phyloP scores from a whole-genome alignment of 352 stramenopile genomes.

The Thalassiosira hispida region DNA sequence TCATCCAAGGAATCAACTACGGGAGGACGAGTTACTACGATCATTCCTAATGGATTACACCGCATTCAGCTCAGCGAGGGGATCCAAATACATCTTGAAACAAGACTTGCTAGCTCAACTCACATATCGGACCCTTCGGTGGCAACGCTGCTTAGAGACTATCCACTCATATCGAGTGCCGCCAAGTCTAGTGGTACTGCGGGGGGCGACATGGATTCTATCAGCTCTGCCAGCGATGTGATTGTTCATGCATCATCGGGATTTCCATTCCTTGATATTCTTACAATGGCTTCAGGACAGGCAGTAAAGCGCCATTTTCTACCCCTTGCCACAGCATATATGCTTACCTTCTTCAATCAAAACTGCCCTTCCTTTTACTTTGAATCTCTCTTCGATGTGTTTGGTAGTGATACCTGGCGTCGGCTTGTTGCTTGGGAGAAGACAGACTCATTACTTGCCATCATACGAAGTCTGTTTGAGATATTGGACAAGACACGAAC shows the following conservation, averaged over 20 bases:
- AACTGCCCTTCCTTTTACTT: conserved; percentile 46
- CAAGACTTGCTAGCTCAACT: conserved; percentile 66
- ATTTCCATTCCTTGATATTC: conserved; percentile 50
- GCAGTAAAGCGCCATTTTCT: conserved; percentile 50
- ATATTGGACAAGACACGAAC: conserved; percentile 57
- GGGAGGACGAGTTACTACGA: conserved; percentile 59
- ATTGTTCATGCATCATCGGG: conserved; percentile 32
- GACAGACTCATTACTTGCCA: conserved; percentile 37
- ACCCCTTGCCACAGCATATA: conserved; percentile 28
- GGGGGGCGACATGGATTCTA: conserved; percentile 6
- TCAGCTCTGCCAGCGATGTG: conserved; percentile 10
- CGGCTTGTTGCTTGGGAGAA: conserved; percentile 45
- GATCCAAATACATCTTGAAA: conserved; percentile 79
- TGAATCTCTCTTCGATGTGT: conserved; percentile 51
- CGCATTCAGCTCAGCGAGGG: conserved; percentile 69
- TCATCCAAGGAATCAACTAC: conserved; percentile 64
- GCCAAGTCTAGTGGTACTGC: neutral
- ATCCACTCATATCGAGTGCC: conserved; percentile 43
- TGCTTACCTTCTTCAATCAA: conserved; percentile 41
- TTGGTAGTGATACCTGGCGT: conserved; percentile 47
- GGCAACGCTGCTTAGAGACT: conserved; percentile 69
- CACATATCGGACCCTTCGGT: conserved; percentile 74
- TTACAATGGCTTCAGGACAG: conserved; percentile 36
- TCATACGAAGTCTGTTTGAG: conserved; percentile 51
- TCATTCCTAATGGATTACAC: conserved; percentile 83